Percentiles rank a stretch among this genome's conserved stretches.
Evolutionary conservation across 345 rosid genomes (phyloP).

Genomic region (Arabis alpina): DNA sequence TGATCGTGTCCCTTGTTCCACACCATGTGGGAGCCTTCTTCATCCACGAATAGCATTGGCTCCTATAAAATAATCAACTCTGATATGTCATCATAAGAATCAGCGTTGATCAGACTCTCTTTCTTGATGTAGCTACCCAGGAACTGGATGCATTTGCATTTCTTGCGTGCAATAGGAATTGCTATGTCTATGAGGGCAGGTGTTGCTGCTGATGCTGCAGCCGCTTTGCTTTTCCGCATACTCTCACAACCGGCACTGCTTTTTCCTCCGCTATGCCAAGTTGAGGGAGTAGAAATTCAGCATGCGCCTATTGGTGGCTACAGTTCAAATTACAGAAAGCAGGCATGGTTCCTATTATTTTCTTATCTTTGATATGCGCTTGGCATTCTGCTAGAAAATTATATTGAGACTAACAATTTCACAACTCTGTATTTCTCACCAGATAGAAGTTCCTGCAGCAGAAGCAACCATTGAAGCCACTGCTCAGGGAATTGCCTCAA

Average conservation of each 20-base stretch:
- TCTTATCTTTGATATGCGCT: slow-evolving; percentile 9
- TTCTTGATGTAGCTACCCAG: slow-evolving; percentile 78
- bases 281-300: slow-evolving; percentile 84
- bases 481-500: slow-evolving; percentile 98
- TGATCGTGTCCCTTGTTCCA: not conserved
- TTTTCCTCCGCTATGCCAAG: slow-evolving; percentile 92
- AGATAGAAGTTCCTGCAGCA: slow-evolving; percentile 96
- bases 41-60: not conserved
- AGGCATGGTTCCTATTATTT: slow-evolving; percentile 50
- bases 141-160: slow-evolving; percentile 99
- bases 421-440: slow-evolving; percentile 40
- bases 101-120: slow-evolving; percentile 34
- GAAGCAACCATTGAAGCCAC: slow-evolving; percentile 99
- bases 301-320: slow-evolving; percentile 76
- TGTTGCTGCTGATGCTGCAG: slow-evolving; percentile 99
- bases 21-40: slow-evolving; percentile 3
- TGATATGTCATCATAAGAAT: slow-evolving; percentile 15
- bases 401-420: slow-evolving; percentile 29
- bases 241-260: slow-evolving; percentile 96
- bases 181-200: slow-evolving; percentile 99
- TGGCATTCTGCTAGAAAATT: slow-evolving; percentile 19
- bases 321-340: slow-evolving; percentile 78
- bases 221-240: slow-evolving; percentile 92
- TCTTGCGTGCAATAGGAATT: slow-evolving; percentile 95
- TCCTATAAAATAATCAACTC: slow-evolving; percentile 16